Conservation (phyloP, 2,329 filamentous ascomycete genomes). For the Cryphonectria parasitica region DNA sequence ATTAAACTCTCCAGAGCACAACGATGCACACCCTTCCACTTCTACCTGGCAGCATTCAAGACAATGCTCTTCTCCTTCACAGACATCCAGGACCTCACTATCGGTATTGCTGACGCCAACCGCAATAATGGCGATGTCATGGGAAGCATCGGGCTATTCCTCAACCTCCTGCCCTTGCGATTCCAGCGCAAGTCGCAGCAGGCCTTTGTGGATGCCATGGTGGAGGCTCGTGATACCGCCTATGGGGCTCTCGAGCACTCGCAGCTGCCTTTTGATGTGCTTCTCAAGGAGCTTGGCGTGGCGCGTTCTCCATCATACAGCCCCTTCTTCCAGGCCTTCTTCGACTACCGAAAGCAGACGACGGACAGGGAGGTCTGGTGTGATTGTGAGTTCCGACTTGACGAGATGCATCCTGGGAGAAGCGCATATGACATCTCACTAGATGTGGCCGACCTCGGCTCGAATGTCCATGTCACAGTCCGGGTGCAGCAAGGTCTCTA, state of each 20-base stretch:
- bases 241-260: slow-evolving; percentile 49
- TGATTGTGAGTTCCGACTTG: not conserved
- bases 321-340: slow-evolving; percentile 53
- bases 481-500: not conserved
- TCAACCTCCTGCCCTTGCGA: slow-evolving; percentile 53
- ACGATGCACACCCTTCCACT: too few relatives aligned
- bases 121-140: too few relatives aligned
- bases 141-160: slow-evolving; percentile 48
- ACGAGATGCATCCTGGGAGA: slow-evolving; percentile 29
- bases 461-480: not conserved
- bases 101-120: slow-evolving; percentile 54
- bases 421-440: slow-evolving; percentile 1
- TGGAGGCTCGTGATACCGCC: slow-evolving; percentile 30
- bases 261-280: slow-evolving; percentile 50
- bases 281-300: slow-evolving; percentile 49
- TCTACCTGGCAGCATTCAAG: slow-evolving; percentile 49
- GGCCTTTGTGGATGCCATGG: slow-evolving; percentile 40
- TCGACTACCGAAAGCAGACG: slow-evolving; percentile 40
- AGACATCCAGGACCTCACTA: slow-evolving; percentile 28
- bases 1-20: too few relatives aligned
- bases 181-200: slow-evolving; percentile 37
- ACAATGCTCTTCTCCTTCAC: slow-evolving; percentile 32
- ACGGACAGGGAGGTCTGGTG: slow-evolving; percentile 30
- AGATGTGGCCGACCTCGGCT: not conserved
- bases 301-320: slow-evolving; percentile 42